phyloP scores from a whole-genome alignment of 2,329 filamentous ascomycete species.

The Boeremia lycopersici region DNA sequence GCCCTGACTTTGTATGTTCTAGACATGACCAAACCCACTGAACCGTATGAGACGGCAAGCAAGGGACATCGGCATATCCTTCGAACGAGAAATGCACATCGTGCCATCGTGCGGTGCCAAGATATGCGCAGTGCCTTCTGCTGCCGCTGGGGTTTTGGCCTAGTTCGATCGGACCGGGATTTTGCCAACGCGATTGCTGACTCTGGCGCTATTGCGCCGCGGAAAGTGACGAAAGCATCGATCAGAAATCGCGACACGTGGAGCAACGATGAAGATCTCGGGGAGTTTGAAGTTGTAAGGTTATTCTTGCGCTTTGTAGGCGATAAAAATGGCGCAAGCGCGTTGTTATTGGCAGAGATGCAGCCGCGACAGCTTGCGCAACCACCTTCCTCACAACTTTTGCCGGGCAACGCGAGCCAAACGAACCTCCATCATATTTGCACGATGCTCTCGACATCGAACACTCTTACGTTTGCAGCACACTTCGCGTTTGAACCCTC shows the following conservation, averaged over 20 bases:
- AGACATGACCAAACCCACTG: too few relatives aligned
- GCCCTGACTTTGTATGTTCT: too few relatives aligned
- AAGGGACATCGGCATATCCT: neutral
- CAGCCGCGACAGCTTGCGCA: slow-evolving; percentile 14
- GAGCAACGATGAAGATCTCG: slow-evolving; percentile 1
- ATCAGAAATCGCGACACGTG: slow-evolving; percentile 7
- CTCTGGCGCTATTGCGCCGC: neutral
- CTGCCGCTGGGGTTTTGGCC: neutral
- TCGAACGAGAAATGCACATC: neutral
- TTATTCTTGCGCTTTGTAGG: slow-evolving; percentile 14
- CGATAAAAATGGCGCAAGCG: slow-evolving; percentile 14
- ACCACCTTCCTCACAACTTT: slow-evolving; percentile 12
- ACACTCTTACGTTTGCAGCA: neutral
- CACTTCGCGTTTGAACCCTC: neutral
- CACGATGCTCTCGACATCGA: neutral
- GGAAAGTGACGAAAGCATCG: neutral
- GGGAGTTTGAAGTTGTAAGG: slow-evolving; percentile 3
- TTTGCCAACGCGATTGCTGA: neutral
- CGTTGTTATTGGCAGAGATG: slow-evolving; percentile 10
- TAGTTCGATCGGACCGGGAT: neutral
- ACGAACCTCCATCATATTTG: neutral
- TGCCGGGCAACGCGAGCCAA: slow-evolving; percentile 6
- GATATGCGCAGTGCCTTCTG: neutral
- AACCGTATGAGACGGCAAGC: too few relatives aligned
- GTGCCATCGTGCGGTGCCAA: neutral